Evolutionary conservation across 139 green algal species (phyloP).

Genomic region (Volvox africanus): DNA sequence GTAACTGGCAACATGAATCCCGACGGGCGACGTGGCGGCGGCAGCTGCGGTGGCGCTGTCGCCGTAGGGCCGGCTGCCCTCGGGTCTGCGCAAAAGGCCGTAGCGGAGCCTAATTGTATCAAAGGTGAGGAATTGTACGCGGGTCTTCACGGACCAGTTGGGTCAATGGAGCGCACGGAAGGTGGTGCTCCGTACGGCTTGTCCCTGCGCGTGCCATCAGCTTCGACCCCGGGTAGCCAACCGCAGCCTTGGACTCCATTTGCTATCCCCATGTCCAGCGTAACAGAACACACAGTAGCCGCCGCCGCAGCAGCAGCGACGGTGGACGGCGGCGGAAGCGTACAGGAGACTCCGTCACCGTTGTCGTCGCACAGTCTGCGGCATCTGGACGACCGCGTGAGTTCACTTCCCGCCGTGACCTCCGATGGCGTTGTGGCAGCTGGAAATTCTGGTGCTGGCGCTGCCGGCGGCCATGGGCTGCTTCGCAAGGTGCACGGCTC

Average conservation of each 20-base stretch:
- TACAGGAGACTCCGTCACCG: neutral
- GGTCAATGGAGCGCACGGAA: neutral
- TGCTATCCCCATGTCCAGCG: neutral
- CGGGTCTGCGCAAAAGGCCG: neutral
- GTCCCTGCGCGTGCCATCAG: neutral
- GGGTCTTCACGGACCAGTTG: neutral
- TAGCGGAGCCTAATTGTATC: neutral
- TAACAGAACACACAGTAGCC: neutral
- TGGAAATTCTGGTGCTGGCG: neutral
- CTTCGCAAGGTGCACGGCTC: neutral
- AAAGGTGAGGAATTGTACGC: slow-evolving; percentile 11
- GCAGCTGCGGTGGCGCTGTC: neutral
- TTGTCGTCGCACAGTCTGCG: neutral
- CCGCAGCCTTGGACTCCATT: slow-evolving; percentile 9
- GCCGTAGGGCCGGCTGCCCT: neutral
- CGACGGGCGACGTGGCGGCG: neutral
- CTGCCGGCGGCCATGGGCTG: neutral
- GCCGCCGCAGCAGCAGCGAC: neutral
- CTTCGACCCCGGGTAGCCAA: neutral
- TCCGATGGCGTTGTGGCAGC: neutral
- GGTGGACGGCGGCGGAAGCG: neutral
- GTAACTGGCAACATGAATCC: neutral
- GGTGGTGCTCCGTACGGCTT: neutral
- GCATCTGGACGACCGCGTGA: neutral
- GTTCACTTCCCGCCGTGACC: neutral